These are phyloP conservation scores for Suillus plorans DNA, from an alignment of 768 basidiomycete species.

Conservation along the genomic window DNA sequence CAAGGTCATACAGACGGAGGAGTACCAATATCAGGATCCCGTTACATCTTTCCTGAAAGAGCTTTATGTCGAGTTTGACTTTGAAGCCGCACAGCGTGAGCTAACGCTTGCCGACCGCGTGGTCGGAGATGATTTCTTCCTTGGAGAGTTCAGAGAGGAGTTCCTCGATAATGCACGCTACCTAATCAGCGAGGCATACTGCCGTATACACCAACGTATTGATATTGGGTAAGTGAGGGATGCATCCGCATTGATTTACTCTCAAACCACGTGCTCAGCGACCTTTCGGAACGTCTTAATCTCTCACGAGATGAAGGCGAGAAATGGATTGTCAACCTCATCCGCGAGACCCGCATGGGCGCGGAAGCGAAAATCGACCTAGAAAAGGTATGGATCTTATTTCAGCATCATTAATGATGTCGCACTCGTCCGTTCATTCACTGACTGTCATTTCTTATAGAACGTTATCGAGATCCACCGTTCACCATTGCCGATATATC, in stretches of 20 bases:
- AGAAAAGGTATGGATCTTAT: conserved; percentile 64
- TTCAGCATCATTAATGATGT: conserved; percentile 3
- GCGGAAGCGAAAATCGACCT: conserved; percentile 97
- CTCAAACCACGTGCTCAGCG: conserved; percentile 43
- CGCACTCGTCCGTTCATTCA: conserved; percentile 11
- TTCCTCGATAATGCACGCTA: conserved; percentile 97
- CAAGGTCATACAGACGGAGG: conserved; percentile 91
- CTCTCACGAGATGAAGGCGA: conserved; percentile 95
- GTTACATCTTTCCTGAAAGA: conserved; percentile 92
- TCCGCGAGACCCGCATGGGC: conserved; percentile 95
- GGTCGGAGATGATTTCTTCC: conserved; percentile 91
- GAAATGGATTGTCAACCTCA: conserved; percentile 99
- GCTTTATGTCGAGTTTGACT: conserved; percentile 94
- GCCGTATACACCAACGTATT: conserved; percentile 92
- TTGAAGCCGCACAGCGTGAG: conserved; percentile 89
- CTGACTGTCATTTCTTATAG: conserved; percentile 37
- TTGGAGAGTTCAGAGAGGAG: conserved; percentile 86
- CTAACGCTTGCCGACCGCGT: conserved; percentile 77
- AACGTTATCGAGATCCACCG: conserved; percentile 97
- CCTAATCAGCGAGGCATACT: conserved; percentile 96
- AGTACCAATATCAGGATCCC: conserved; percentile 95
- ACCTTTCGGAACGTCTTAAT: conserved; percentile 91
- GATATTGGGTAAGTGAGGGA: conserved; percentile 68
- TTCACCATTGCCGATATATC: conserved; percentile 86
- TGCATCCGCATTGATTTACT: not conserved